These are phyloP conservation scores for Condylostoma magnum DNA, from an alignment of 169 alveolate species.

Conservation along the genomic window DNA sequence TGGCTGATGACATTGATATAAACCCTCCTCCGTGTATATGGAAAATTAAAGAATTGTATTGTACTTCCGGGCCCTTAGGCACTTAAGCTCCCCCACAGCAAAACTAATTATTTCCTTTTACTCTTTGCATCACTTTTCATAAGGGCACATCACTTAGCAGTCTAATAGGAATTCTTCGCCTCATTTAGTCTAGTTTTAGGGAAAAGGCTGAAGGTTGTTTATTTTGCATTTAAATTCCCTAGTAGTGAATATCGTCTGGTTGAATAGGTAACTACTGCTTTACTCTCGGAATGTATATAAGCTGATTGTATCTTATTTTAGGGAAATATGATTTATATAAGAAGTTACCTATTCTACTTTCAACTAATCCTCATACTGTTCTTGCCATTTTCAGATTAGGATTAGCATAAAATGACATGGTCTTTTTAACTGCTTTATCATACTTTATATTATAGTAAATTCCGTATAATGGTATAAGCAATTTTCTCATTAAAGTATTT, in stretches of 20 bases:
- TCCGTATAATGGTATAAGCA: neutral
- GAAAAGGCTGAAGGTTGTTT: too few relatives aligned
- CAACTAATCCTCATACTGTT: slow-evolving; percentile 18
- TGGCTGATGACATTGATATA: slow-evolving; percentile 73
- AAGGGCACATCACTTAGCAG: neutral
- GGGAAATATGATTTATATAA: neutral
- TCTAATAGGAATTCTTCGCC: neutral
- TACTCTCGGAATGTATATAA: neutral
- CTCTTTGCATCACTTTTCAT: neutral
- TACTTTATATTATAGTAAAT: slow-evolving; percentile 1
- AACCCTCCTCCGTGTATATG: slow-evolving; percentile 91
- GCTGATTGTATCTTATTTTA: neutral
- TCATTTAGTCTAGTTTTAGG: neutral
- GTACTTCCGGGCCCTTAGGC: neutral
- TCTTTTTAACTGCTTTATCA: neutral
- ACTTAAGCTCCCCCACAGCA: neutral
- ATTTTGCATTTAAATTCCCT: too few relatives aligned
- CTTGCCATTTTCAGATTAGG: neutral
- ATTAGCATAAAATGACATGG: neutral
- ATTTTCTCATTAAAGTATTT: neutral
- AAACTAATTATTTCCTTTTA: neutral
- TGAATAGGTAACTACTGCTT: too few relatives aligned
- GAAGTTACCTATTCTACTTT: neutral
- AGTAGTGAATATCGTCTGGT: too few relatives aligned
- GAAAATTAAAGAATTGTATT: slow-evolving; percentile 22